These are phyloP conservation scores for Cladosporium sp. DNA, from an alignment of 2,329 filamentous ascomycete species.

Conservation along the genomic window DNA sequence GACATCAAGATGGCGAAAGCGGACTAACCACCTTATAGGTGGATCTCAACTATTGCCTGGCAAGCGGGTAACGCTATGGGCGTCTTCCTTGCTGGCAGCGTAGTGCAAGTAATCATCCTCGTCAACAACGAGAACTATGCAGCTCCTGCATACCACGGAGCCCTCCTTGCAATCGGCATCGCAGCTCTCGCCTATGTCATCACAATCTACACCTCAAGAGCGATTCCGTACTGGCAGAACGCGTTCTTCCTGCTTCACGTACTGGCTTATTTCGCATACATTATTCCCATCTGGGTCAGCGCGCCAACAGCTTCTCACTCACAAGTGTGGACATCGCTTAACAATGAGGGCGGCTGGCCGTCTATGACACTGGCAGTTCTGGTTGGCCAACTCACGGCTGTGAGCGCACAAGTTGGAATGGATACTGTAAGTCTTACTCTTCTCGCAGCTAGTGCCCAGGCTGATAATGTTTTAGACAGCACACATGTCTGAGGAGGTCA, in stretches of 20 bases:
- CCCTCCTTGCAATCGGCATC: constrained; percentile 40
- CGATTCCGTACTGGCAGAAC: constrained; percentile 27
- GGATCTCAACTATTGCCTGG: constrained; percentile 18
- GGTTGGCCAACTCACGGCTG: constrained; percentile 1
- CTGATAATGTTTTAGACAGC: background rate
- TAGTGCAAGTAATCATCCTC: constrained; percentile 23
- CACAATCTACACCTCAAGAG: constrained; percentile 27
- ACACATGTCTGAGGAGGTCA: constrained; percentile 19
- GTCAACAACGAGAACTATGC: constrained; percentile 40
- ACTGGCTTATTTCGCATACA: constrained; percentile 17
- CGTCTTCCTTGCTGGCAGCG: constrained; percentile 18
- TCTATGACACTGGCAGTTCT: constrained; percentile 3
- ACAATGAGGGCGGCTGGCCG: constrained; percentile 13
- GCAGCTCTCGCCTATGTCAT: constrained; percentile 27
- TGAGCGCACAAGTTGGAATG: background rate
- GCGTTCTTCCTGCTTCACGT: constrained; percentile 34
- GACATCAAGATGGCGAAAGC: no score
- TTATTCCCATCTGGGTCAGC: constrained; percentile 16
- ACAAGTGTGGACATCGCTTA: background rate
- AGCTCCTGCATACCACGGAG: constrained; percentile 44
- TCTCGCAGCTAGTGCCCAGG: background rate
- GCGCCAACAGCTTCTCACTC: background rate
- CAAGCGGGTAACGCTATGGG: constrained; percentile 20
- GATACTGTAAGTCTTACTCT: background rate
- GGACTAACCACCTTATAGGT: no score